Evolutionary conservation across 805 yeast species (phyloP).

Genomic region (Saccharomyces mikatae): DNA sequence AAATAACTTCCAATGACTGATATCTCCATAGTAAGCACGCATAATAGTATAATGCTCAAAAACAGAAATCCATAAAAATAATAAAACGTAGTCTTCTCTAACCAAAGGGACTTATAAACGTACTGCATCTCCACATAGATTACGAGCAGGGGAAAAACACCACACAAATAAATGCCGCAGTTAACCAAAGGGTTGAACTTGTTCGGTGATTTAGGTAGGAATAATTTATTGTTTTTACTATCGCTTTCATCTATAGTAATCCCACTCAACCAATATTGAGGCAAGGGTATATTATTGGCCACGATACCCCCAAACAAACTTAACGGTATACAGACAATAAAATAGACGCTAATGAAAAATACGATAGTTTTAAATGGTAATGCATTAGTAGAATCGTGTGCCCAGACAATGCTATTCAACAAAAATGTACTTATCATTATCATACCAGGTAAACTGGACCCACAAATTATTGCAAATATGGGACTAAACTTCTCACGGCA

Average conservation of each 20-base stretch:
- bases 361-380: constrained; percentile 72
- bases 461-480: constrained; percentile 37
- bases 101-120: constrained; percentile 70
- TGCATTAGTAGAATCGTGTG: constrained; percentile 64
- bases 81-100: constrained; percentile 69
- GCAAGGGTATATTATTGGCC: constrained; percentile 6
- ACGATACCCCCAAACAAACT: constrained; percentile 59
- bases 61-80: constrained; percentile 74
- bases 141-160: constrained; percentile 69
- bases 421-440: constrained; percentile 44
- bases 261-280: not conserved
- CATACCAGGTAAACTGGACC: constrained; percentile 40
- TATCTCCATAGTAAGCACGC: constrained; percentile 60
- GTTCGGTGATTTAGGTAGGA: not conserved
- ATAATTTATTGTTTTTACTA: constrained; percentile 17
- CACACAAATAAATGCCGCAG: constrained; percentile 30
- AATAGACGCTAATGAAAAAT: constrained; percentile 49
- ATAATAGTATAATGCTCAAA: constrained; percentile 48
- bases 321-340: constrained; percentile 64
- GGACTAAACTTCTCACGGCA: constrained; percentile 3
- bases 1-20: constrained; percentile 63
- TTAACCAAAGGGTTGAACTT: not conserved
- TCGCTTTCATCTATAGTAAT: constrained; percentile 3
- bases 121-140: constrained; percentile 72
- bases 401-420: constrained; percentile 67